Evolutionary conservation across 179 eudicot species (phyloP).

Genomic region (Monotropa hypopitys): DNA sequence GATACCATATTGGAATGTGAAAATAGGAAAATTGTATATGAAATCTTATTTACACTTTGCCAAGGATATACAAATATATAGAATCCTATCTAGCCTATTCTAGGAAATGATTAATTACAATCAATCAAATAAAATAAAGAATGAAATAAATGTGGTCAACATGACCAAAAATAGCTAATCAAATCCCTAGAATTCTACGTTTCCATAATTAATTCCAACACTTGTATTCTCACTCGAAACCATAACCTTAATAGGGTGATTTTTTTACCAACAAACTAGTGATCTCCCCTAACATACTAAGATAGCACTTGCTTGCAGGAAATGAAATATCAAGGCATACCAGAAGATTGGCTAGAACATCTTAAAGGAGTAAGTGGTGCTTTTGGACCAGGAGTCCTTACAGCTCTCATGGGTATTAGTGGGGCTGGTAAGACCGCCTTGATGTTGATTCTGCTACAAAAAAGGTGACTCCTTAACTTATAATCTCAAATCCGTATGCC

Average conservation of each 20-base stretch:
- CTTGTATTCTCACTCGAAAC: neutral
- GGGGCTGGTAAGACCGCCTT: constrained; percentile 28
- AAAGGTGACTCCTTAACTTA: constrained; percentile 5
- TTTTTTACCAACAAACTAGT: neutral
- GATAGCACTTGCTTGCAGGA: constrained; percentile 10
- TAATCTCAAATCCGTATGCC: neutral
- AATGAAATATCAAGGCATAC: constrained; percentile 20
- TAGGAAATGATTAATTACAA: too few relatives aligned
- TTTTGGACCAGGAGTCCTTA: constrained; percentile 23
- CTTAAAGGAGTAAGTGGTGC: constrained; percentile 24
- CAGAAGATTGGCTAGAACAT: constrained; percentile 16
- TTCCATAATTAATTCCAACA: too few relatives aligned
- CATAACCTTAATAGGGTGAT: neutral
- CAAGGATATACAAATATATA: too few relatives aligned
- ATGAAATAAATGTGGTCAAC: too few relatives aligned
- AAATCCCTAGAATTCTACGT: too few relatives aligned
- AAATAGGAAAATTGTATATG: too few relatives aligned
- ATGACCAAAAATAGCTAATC: too few relatives aligned
- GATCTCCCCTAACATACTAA: neutral
- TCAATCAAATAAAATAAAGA: too few relatives aligned
- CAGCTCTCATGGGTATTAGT: constrained; percentile 25
- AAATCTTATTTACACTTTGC: too few relatives aligned
- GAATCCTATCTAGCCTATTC: too few relatives aligned
- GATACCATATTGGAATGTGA: too few relatives aligned
- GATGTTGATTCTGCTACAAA: constrained; percentile 13